Percentiles rank a stretch among this genome's conserved stretches.
phyloP scores from a whole-genome alignment of 2,329 filamentous ascomycete genomes.

The Alternaria triticimaculans region DNA sequence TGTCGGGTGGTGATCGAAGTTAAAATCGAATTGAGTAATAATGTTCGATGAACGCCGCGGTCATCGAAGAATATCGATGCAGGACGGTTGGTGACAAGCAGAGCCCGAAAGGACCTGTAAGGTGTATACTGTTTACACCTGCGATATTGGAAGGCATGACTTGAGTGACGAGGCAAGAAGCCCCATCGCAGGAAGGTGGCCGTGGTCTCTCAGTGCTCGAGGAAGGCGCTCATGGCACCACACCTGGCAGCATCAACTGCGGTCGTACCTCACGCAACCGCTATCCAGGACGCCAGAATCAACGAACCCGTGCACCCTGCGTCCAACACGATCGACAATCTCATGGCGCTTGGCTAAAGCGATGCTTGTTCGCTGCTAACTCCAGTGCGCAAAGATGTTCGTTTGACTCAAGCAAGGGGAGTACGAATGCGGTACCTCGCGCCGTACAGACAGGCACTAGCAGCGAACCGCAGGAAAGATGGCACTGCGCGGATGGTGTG shows the following conservation, averaged over 20 bases:
- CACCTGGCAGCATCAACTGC: not conserved
- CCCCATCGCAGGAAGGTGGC: not conserved
- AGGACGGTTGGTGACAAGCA: not conserved
- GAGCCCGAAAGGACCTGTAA: not conserved
- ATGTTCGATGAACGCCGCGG: constrained; percentile 4
- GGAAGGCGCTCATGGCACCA: not conserved
- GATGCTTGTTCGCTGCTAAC: constrained; percentile 3
- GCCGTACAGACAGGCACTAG: constrained; percentile 1
- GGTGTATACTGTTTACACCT: not conserved
- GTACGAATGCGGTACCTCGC: not conserved
- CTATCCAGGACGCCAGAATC: not conserved
- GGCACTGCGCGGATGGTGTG: constrained; percentile 1
- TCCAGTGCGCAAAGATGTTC: not conserved
- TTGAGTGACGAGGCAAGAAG: not conserved
- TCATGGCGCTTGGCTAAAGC: constrained; percentile 11
- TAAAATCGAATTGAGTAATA: constrained; percentile 2
- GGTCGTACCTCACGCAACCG: not conserved
- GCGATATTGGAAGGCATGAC: not conserved
- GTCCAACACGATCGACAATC: not conserved
- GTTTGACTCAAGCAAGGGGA: not conserved
- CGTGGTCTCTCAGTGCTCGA: not conserved
- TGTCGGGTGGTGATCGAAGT: not conserved
- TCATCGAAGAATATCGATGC: not conserved
- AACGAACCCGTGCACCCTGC: not conserved
- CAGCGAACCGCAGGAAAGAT: constrained; percentile 6